Evolutionary conservation across 768 basidiomycete genomes (phyloP), one percentile per base, ranked within the genome.

Genomic region (Panaeolus papilionaceus): DNA sequence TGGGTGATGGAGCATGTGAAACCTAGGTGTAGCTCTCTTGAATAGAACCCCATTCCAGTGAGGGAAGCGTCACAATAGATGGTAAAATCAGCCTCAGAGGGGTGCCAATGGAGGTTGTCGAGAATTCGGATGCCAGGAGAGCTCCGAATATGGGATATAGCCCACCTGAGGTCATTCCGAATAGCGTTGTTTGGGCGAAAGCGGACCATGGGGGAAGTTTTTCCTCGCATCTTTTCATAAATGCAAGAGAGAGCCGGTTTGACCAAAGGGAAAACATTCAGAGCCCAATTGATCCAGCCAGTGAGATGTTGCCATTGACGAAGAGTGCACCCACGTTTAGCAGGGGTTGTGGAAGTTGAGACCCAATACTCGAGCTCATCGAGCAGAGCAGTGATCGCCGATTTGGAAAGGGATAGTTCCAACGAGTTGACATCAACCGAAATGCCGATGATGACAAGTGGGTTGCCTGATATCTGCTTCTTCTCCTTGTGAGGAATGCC

Each of bases 401-500:
- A 69, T 4, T 64, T 20, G 3, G 71, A 64, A 3, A 78, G 54
- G 2, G 77, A 70, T 44, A 82, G 70, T 0, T 74, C 71, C 67
- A 81, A 74, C 0, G 28, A 12, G 18, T 76, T 72, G 0, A 77
- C 49, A 65, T 84, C 77, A 4, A 84, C 78, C 0, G 71, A 33
- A 65, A 83, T 78, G 0, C 84, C 80, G 63, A 83, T 82, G 66
- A 83, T 78, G 5, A 71, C 70, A 3, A 85, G 68, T 0, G 61
- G 40, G 0, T 39, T 10, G 0, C 80, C 81, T 38, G 49, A 77
- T 0, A 79, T 16, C 64, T 86, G 85, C 68, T 85, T 86, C 4
- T 58, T 45, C 3, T 74, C 62, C 12, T 79, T 73, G 66, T 83
- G 81, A 0, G 83, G 83, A 1, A 82, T 71, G 0, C 77, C 75